Evolutionary conservation across 208 protist genomes (phyloP).

Genomic region (Crithidia sp.): DNA sequence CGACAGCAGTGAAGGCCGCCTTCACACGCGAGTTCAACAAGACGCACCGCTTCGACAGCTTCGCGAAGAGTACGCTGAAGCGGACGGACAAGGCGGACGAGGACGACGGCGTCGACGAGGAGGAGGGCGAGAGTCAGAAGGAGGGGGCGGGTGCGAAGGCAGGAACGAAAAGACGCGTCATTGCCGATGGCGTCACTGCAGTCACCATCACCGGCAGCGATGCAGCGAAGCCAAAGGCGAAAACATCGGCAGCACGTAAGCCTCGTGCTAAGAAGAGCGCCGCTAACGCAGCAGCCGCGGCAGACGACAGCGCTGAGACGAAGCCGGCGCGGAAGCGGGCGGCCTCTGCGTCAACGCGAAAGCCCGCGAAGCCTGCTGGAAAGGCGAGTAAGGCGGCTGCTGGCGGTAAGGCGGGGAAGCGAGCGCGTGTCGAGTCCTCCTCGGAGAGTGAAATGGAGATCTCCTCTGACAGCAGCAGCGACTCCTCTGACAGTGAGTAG

Average conservation of each 20-base stretch:
- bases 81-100: conserved; percentile 36
- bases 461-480: conserved; percentile 13
- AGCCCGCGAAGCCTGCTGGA: conserved; percentile 18
- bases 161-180: conserved; percentile 17
- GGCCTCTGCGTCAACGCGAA: conserved; percentile 22
- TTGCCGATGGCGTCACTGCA: conserved; percentile 28
- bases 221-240: conserved; percentile 19
- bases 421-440: background rate
- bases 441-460: conserved; percentile 26
- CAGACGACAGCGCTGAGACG: conserved; percentile 1
- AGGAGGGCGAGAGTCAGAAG: conserved; percentile 21
- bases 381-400: no score
- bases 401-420: background rate
- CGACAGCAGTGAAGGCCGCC: conserved; percentile 82
- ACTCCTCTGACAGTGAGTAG: conserved; percentile 19
- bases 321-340: conserved; percentile 36
- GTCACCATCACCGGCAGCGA: conserved; percentile 11
- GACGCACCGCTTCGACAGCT: conserved; percentile 77
- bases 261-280: conserved; percentile 31
- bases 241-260: conserved; percentile 21
- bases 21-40: conserved; percentile 92
- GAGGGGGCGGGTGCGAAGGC: conserved; percentile 5
- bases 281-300: background rate
- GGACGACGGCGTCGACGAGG: conserved; percentile 16
- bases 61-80: conserved; percentile 59